Percentiles rank a stretch among this genome's conserved stretches.
Evolutionary conservation across 2,329 filamentous ascomycete genomes (phyloP).

Genomic region (Diaporthe helianthi): DNA sequence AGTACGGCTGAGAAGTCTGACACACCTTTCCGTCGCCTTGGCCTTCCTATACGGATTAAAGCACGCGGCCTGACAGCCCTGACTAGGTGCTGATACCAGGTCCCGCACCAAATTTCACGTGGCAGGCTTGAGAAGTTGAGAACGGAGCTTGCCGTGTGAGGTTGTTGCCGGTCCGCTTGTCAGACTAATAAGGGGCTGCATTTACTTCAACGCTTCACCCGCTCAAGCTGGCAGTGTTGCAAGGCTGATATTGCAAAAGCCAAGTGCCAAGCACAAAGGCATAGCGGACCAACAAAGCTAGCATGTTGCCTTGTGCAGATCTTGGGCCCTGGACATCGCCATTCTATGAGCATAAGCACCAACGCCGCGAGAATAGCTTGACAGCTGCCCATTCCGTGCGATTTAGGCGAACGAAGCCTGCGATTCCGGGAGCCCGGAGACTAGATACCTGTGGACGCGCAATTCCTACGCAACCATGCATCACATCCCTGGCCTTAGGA

Average conservation of each 20-base stretch:
- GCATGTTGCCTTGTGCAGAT: constrained; percentile 4
- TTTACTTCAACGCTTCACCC: neutral
- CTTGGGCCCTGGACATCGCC: constrained; percentile 4
- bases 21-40: constrained; percentile 13
- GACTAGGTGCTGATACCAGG: neutral
- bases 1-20: neutral
- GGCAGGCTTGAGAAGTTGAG: neutral
- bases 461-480: constrained; percentile 17
- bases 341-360: constrained; percentile 21
- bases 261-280: neutral
- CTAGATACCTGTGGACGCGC: neutral
- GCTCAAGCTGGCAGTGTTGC: neutral
- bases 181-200: neutral
- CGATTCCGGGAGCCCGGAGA: neutral
- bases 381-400: neutral
- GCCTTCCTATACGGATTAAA: neutral
- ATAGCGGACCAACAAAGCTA: neutral
- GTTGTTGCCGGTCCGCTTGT: neutral
- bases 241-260: constrained; percentile 1
- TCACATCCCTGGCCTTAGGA: neutral
- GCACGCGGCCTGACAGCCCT: too few relatives aligned
- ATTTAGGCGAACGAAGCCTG: neutral
- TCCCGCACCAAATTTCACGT: constrained; percentile 11
- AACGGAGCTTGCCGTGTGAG: neutral
- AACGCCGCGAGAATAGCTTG: constrained; percentile 3